phyloP scores from a whole-genome alignment of 768 basidiomycete genomes.

The Floccularia luteovirens region DNA sequence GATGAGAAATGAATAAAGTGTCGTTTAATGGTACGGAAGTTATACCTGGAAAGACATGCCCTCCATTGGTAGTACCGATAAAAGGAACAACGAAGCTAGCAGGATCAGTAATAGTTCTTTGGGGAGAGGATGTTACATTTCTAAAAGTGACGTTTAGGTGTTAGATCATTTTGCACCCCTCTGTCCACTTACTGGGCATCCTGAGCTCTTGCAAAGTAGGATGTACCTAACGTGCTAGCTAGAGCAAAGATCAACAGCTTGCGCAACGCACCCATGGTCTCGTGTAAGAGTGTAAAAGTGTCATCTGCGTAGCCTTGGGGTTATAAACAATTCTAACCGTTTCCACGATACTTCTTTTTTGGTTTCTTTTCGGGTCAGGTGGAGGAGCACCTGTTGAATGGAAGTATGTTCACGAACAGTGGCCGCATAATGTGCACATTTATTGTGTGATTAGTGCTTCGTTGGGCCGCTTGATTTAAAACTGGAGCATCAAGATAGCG shows the following conservation, averaged over 20 bases:
- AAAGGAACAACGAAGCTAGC: slow-evolving; percentile 46
- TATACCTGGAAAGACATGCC: slow-evolving; percentile 59
- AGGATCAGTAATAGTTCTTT: slow-evolving; percentile 25
- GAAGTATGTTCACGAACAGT: neutral
- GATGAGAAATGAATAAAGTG: neutral
- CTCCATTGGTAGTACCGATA: slow-evolving; percentile 58
- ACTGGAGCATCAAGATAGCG: slow-evolving; percentile 1
- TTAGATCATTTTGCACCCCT: neutral
- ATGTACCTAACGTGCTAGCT: no score
- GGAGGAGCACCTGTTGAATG: neutral
- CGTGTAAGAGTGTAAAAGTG: no score
- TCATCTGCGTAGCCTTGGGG: no score
- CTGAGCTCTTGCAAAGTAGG: no score
- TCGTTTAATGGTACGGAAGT: neutral
- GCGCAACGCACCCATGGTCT: no score
- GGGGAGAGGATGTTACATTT: neutral
- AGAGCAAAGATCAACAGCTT: no score
- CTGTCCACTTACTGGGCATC: neutral
- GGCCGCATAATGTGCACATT: neutral
- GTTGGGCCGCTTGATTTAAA: neutral
- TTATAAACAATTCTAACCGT: no score
- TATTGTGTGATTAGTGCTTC: neutral
- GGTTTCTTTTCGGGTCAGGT: no score
- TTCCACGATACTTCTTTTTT: no score
- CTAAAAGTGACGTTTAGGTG: neutral